Evolutionary conservation across 177 flowering plant genomes (phyloP).

Genomic region (Telopea speciosissima): DNA sequence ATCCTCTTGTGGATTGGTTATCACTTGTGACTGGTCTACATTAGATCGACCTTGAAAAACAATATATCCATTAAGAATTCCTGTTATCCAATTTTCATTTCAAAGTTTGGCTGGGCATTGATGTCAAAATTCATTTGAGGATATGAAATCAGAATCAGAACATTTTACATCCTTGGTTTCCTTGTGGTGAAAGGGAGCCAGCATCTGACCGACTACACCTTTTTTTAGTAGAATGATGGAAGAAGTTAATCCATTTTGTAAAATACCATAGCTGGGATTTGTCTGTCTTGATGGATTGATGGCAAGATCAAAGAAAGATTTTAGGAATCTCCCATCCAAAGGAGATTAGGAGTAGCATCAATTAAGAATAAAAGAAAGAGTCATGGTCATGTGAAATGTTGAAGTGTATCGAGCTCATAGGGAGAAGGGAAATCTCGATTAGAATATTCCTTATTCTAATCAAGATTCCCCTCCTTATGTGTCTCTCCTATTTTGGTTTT

Average conservation of each 20-base stretch:
- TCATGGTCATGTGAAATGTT: not conserved
- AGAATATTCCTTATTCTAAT: too few species aligned
- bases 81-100: not conserved
- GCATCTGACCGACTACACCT: not conserved
- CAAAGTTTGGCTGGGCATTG: not conserved
- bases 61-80: not conserved
- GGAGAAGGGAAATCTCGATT: too few species aligned
- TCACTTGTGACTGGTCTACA: too few species aligned
- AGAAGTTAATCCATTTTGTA: not conserved
- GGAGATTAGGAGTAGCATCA: not conserved
- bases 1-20: too few species aligned
- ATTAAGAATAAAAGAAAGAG: not conserved
- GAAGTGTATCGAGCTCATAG: too few species aligned
- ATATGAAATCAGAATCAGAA: not conserved
- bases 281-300: not conserved
- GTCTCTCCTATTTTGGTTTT: too few species aligned
- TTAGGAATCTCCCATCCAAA: not conserved
- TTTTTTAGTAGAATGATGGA: not conserved
- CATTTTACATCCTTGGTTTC: not conserved
- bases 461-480: too few species aligned
- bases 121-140: too few species aligned
- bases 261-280: not conserved
- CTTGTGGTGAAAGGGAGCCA: not conserved
- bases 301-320: not conserved
- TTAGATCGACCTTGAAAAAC: not conserved